Base-by-base conservation (phyloP, 2,329 filamentous ascomycete species). In the Trichoderma oligosporum region DNA sequence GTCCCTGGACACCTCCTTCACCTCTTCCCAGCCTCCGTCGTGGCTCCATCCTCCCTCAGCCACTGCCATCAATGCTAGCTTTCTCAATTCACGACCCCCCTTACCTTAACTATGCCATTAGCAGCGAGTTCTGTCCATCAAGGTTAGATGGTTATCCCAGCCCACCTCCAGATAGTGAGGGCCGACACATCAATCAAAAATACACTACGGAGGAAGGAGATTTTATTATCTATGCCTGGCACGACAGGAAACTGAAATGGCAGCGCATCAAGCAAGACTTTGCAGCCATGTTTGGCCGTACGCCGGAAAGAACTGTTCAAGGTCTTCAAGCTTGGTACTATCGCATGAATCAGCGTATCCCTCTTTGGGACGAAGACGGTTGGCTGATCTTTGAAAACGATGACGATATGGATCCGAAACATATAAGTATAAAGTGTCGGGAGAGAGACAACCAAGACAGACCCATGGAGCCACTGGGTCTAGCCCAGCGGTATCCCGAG, bases 401-500 rank as follows among this genome's bases (percentile, higher is more conserved):
- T 20, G 71, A 74, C 4, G 70, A 73, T 42, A 58, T 73, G 49
- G 71, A 73, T 64, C 72, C 72, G 24, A 68, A 65, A 53, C 65
- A 71, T 52, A 63, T 72, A 58, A 68, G 67, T 57, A 72, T 74
- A 68, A 74, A 74, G 63, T 73, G 72, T 53, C 70, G 72, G 1
- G 71, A 74, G 56, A 66, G 69, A 25, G 71, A 74, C 45, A 68
- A 63, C 49, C 70, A 71, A 44, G 70, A 70, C 60, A 71, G 70
- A 58, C 70, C 71, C 16, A 66, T 67, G 64, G 69, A 73, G 56
- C 70, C 70, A 1, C 63, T 74, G 22, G 72, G 72, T 1, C 65
- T 74, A 9, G 71, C 69, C 0, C 72, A 74, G 53, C 70, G 78
- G n/a, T 79, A 75, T 56, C 78, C 78, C 2, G 77, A 79, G 57